Conservation (phyloP, 495 filamentous ascomycete genomes). For the Xylaria venustula region DNA sequence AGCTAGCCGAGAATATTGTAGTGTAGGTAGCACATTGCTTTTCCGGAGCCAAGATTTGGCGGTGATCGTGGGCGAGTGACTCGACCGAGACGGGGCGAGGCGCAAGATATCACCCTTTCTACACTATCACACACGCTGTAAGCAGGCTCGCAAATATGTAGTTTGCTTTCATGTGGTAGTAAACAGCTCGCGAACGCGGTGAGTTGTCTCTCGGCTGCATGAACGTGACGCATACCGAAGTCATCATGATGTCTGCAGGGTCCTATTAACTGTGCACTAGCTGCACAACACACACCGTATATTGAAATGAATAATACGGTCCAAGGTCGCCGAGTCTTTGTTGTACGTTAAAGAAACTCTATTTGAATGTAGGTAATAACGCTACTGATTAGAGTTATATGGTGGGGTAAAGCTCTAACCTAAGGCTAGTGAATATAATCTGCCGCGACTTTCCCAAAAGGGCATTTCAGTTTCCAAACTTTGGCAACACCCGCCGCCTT, state of each 20-base stretch:
- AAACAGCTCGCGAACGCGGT: constrained; percentile 6
- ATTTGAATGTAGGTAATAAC: too few species aligned
- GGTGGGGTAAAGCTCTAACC: too few species aligned
- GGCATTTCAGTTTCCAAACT: constrained; percentile 1
- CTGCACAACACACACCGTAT: neutral
- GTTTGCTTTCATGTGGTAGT: neutral
- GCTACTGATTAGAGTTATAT: too few species aligned
- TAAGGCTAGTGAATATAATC: neutral
- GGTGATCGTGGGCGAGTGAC: neutral
- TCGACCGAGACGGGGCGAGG: constrained; percentile 2
- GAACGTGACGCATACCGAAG: constrained; percentile 8
- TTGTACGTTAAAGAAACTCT: too few species aligned
- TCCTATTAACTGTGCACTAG: constrained; percentile 1
- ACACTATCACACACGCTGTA: neutral
- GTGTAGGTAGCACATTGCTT: constrained; percentile 9
- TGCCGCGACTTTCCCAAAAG: constrained; percentile 8
- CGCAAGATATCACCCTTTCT: constrained; percentile 12
- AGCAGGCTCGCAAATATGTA: constrained; percentile 2
- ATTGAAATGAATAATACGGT: neutral
- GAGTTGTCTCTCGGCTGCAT: constrained; percentile 17
- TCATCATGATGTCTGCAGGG: constrained; percentile 14
- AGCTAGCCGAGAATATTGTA: constrained; percentile 1
- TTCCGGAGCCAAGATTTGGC: constrained; percentile 8
- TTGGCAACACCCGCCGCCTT: constrained; percentile 2
- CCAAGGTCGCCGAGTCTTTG: too few species aligned